phyloP scores from a whole-genome alignment of 768 basidiomycete species.

The Lactarius tabidus region DNA sequence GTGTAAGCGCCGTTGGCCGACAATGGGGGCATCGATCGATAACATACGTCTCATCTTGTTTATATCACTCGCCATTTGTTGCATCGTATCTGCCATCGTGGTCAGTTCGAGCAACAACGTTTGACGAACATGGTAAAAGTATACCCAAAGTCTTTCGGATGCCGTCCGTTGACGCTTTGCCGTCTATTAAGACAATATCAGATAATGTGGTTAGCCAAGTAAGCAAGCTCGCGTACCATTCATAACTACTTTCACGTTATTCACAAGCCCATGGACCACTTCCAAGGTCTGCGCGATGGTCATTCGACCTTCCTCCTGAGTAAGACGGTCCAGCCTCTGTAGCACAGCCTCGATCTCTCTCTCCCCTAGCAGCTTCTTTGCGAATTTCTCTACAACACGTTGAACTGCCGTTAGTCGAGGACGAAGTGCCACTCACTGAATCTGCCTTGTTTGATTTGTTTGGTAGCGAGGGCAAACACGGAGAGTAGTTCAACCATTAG shows the following conservation, averaged over 20 bases:
- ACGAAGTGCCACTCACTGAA: not conserved
- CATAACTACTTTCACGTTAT: not conserved
- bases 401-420: not conserved
- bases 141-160: not conserved
- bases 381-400: not conserved
- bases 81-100: not conserved
- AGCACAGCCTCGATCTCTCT: not conserved
- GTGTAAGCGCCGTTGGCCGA: not conserved
- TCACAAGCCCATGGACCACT: conserved; percentile 1
- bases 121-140: not conserved
- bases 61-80: not conserved
- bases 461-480: not conserved
- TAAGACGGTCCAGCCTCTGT: not conserved
- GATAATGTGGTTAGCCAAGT: not conserved
- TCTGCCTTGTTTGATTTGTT: not conserved
- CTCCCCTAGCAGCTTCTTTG: conserved; percentile 3
- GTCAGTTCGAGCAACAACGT: not conserved
- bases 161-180: not conserved
- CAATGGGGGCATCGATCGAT: not conserved
- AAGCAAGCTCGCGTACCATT: not conserved
- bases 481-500: conserved; percentile 2
- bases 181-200: not conserved
- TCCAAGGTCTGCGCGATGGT: conserved; percentile 1
- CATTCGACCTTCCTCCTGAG: not conserved
- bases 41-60: not conserved